These are phyloP conservation scores for Capronia epimyces DNA, from an alignment of 2,329 filamentous ascomycete genomes.

Conservation along the genomic window DNA sequence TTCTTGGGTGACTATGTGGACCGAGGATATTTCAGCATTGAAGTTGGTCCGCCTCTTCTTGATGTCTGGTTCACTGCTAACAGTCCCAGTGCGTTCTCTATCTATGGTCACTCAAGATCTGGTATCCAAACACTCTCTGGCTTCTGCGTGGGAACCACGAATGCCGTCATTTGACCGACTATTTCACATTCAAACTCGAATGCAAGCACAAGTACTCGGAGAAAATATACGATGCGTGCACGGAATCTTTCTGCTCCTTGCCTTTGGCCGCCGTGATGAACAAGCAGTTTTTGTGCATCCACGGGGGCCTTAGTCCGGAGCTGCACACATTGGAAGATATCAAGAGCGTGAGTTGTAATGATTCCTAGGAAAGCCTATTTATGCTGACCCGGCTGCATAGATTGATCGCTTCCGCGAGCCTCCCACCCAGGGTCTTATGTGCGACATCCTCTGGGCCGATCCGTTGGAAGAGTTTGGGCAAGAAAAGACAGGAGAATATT, in stretches of 20 bases:
- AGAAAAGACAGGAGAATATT: conserved; percentile 96
- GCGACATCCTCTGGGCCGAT: conserved; percentile 97
- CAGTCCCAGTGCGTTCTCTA: conserved; percentile 74
- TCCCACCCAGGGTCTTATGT: conserved; percentile 96
- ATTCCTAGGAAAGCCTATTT: neutral
- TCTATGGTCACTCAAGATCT: conserved; percentile 96
- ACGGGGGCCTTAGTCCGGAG: conserved; percentile 92
- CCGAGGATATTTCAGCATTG: conserved; percentile 96
- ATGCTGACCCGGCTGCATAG: conserved; percentile 42
- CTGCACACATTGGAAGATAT: conserved; percentile 92
- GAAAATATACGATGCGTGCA: conserved; percentile 91
- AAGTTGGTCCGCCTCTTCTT: conserved; percentile 47
- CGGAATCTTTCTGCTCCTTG: conserved; percentile 93
- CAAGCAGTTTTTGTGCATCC: conserved; percentile 98
- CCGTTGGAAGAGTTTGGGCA: conserved; percentile 97
- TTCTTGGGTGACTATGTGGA: conserved; percentile 98
- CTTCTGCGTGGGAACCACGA: conserved; percentile 96
- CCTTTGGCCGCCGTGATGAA: conserved; percentile 98
- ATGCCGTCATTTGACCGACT: conserved; percentile 96
- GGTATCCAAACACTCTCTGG: conserved; percentile 97
- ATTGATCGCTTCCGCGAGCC: conserved; percentile 98
- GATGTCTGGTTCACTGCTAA: conserved; percentile 31
- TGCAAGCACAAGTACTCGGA: conserved; percentile 99
- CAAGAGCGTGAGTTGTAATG: conserved; percentile 61
- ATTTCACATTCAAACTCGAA: conserved; percentile 99